phyloP scores from a whole-genome alignment of 345 rosid genomes.

The Ceriops tagal region DNA sequence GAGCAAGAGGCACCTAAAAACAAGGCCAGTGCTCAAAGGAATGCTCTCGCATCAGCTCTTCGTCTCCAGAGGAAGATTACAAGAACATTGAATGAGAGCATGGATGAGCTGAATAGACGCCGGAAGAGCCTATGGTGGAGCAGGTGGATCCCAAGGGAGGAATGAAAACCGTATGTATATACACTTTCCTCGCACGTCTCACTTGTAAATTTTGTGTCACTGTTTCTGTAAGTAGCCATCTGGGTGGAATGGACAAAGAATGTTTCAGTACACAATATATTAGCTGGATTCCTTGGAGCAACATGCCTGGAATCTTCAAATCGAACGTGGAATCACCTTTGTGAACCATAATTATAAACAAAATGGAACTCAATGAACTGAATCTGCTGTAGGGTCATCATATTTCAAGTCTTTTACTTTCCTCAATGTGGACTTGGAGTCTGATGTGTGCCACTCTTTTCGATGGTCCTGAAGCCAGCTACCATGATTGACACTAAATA shows the following conservation, averaged over 20 bases:
- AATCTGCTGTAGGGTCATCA: conserved; percentile 19
- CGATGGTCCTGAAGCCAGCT: background rate
- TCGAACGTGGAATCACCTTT: conserved; percentile 20
- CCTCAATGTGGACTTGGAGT: background rate
- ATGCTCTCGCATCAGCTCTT: conserved; percentile 77
- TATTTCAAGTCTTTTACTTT: background rate
- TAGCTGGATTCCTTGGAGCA: conserved; percentile 28
- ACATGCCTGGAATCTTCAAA: conserved; percentile 27
- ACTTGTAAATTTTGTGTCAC: conserved; percentile 30
- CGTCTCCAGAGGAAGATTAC: conserved; percentile 71
- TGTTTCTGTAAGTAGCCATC: conserved; percentile 3
- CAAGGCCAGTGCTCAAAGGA: conserved; percentile 58
- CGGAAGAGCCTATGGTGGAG: conserved; percentile 92
- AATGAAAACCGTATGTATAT: conserved; percentile 42
- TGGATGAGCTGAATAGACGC: conserved; percentile 68
- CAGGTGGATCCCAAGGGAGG: conserved; percentile 92
- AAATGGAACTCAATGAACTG: conserved; percentile 6
- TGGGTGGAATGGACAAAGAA: conserved; percentile 15
- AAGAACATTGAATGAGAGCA: conserved; percentile 61
- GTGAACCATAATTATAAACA: conserved; percentile 5
- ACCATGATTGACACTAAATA: background rate
- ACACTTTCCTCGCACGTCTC: too few relatives aligned
- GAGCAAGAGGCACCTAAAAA: conserved; percentile 53
- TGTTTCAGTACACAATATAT: conserved; percentile 20
- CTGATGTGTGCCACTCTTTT: background rate